phyloP scores from a whole-genome alignment of 768 basidiomycete genomes.

The Rubroboletus pulcherrimus region DNA sequence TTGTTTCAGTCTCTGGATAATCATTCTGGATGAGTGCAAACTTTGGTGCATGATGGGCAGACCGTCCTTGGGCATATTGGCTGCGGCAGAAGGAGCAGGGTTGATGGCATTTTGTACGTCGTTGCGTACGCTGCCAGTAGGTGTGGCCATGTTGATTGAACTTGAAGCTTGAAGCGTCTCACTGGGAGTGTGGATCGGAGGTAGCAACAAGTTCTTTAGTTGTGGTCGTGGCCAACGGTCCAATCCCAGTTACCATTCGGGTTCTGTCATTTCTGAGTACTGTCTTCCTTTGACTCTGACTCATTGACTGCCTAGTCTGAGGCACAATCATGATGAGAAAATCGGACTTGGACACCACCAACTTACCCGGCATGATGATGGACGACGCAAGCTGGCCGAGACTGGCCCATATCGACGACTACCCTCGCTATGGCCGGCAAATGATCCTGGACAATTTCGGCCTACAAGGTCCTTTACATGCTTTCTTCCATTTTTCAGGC shows the following conservation, averaged over 20 bases:
- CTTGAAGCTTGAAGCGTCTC: not conserved
- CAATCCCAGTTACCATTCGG: not conserved
- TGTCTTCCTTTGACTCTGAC: not conserved
- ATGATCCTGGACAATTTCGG: conserved; percentile 94
- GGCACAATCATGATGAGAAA: not conserved
- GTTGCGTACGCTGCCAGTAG: conserved; percentile 2
- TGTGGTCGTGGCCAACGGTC: not conserved
- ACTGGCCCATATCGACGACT: conserved; percentile 58
- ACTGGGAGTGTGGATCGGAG: not conserved
- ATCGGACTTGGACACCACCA: not conserved
- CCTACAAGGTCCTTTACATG: conserved; percentile 55
- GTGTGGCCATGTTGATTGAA: conserved; percentile 14
- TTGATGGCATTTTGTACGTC: conserved; percentile 13
- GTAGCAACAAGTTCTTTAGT: not conserved
- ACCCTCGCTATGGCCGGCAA: conserved; percentile 89
- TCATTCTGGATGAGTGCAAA: conserved; percentile 16
- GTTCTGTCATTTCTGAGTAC: no score
- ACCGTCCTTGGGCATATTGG: conserved; percentile 31
- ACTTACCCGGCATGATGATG: conserved; percentile 1
- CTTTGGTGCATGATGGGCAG: conserved; percentile 38
- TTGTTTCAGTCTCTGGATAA: not conserved
- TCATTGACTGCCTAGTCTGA: not conserved
- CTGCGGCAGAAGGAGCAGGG: conserved; percentile 11
- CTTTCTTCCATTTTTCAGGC: not conserved
- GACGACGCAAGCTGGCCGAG: conserved; percentile 14